These are phyloP conservation scores for Exophiala calicioides DNA, from an alignment of 2,329 filamentous ascomycete genomes.

Conservation along the genomic window DNA sequence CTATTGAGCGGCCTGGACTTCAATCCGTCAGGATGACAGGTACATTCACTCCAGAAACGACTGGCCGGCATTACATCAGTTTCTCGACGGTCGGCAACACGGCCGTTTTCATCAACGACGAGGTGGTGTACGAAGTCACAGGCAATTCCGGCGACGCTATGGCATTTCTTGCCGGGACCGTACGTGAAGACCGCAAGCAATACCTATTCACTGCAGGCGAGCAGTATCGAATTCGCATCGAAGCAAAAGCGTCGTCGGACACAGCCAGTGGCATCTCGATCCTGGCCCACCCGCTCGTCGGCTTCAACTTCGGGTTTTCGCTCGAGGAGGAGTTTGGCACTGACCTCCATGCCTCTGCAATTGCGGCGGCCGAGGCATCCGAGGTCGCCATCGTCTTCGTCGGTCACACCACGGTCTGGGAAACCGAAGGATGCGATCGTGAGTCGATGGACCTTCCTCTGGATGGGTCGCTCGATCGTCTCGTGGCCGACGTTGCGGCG, in stretches of 20 bases:
- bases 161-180: too few species aligned
- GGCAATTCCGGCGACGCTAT: too few species aligned
- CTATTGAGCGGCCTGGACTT: too few species aligned
- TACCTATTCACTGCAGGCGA: too few species aligned
- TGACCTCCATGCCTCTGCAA: too few species aligned
- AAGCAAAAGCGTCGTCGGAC: too few species aligned
- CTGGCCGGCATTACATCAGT: constrained; percentile 63
- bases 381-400: constrained; percentile 55
- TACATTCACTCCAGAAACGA: constrained; percentile 59
- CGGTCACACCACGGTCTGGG: constrained; percentile 77
- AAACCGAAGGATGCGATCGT: constrained; percentile 69
- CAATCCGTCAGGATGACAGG: too few species aligned
- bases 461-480: constrained; percentile 61
- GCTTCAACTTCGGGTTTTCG: constrained; percentile 67
- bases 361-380: neutral
- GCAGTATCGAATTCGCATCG: too few species aligned
- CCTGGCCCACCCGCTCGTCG: too few species aligned
- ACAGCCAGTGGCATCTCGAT: too few species aligned
- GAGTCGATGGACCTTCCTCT: constrained; percentile 57
- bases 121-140: too few species aligned
- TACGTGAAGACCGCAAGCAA: too few species aligned
- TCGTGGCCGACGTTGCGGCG: constrained; percentile 54
- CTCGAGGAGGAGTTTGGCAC: constrained; percentile 56
- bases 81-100: constrained; percentile 65
- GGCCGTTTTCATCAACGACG: constrained; percentile 61